Conservation (phyloP, 2,329 filamentous ascomycete species). For the Teratosphaeria pseudoeucalypti region DNA sequence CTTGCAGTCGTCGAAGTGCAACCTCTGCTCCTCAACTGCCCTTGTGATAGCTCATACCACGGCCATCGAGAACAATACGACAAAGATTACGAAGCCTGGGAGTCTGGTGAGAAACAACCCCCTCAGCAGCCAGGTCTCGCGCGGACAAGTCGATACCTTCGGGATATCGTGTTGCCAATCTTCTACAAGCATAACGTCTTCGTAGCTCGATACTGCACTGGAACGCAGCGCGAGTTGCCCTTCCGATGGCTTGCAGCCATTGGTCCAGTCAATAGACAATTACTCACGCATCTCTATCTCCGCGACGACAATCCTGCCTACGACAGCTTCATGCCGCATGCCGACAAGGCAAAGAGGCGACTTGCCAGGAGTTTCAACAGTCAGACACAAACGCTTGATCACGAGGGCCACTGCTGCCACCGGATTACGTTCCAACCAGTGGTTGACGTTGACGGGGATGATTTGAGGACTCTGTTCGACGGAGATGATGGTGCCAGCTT, state of each 20-base stretch:
- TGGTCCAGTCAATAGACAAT: constrained; percentile 8
- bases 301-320: neutral
- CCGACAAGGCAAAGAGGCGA: neutral
- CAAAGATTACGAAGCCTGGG: constrained; percentile 10
- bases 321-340: neutral
- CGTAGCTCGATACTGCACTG: constrained; percentile 14
- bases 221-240: constrained; percentile 7
- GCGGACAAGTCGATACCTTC: constrained; percentile 10
- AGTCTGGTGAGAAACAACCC: constrained; percentile 6
- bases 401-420: neutral
- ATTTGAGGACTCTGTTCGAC: neutral
- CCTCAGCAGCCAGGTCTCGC: constrained; percentile 14
- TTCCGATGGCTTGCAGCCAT: constrained; percentile 9
- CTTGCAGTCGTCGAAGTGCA: constrained; percentile 8
- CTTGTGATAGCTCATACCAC: constrained; percentile 13
- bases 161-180: constrained; percentile 13
- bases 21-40: constrained; percentile 13
- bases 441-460: neutral
- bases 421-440: neutral
- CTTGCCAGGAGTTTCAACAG: neutral
- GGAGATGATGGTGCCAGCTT: neutral
- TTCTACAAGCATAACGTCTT: constrained; percentile 15
- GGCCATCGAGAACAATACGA: constrained; percentile 6
- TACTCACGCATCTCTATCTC: constrained; percentile 9
- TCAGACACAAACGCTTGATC: neutral